phyloP scores from a whole-genome alignment of 345 rosid species.

The Pistacia integerrima region DNA sequence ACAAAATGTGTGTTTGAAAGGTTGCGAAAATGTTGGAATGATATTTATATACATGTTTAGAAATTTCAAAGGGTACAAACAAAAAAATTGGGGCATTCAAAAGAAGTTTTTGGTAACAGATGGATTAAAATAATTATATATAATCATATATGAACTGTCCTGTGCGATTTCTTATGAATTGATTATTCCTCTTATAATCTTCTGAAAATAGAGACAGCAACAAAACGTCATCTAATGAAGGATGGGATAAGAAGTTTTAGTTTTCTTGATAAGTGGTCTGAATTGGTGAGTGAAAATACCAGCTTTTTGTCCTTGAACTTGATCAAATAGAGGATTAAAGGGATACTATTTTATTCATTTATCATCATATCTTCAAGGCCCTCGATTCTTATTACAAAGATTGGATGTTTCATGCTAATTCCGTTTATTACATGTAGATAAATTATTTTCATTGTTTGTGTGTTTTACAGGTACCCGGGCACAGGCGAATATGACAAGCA shows the following conservation, averaged over 20 bases:
- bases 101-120: too few relatives aligned
- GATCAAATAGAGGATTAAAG: neutral
- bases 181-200: too few relatives aligned
- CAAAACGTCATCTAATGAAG: too few relatives aligned
- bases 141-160: too few relatives aligned
- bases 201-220: too few relatives aligned
- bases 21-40: too few relatives aligned
- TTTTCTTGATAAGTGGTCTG: neutral
- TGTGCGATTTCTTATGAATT: too few relatives aligned
- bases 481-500: constrained; percentile 82
- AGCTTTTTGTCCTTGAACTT: neutral
- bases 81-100: too few relatives aligned
- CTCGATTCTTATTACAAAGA: neutral
- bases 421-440: neutral
- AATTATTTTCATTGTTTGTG: neutral
- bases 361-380: neutral
- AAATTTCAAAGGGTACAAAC: too few relatives aligned
- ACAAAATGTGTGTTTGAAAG: too few relatives aligned
- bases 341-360: neutral
- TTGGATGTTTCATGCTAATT: neutral
- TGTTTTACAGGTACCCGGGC: constrained; percentile 65
- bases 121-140: too few relatives aligned
- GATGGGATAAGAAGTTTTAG: neutral
- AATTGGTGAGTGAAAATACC: neutral
- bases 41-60: too few relatives aligned